Base-by-base conservation (phyloP, 176 grass and related monocot genomes). In the Phragmites australis region DNA sequence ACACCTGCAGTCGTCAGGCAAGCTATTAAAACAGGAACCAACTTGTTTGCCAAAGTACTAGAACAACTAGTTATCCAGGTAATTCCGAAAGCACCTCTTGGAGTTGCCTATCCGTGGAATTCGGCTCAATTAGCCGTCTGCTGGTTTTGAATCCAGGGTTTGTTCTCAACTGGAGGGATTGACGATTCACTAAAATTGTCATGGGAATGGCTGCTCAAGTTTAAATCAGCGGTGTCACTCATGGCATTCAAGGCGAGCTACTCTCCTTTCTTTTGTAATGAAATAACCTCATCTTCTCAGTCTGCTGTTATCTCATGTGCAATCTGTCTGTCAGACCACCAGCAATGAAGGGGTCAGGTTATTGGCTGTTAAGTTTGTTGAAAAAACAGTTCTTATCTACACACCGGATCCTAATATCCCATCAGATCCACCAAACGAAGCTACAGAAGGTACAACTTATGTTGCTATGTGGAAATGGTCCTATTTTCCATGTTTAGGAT, bases 301-400 rank as follows among this genome's bases (percentile, higher is more conserved):
- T 31, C 47, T 85, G 8, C 43, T 46, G 13, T 66, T 54, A 9
- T n/a, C 67, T 86, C 57, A 79, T 73, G 23, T 72, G 61, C 32
- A 54, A 72, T 55, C 55, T 93, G 9, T 60, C 62, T 73, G 18
- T 46, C 85, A 97, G 94, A 39, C 80, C 30, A 84, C 72, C 31
- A 40, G 81, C 72, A 94, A 81, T 89, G 89, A 97, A 65, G 95
- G 92, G 87, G 81, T 90, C 81, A 94, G 83, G 83, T 65, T 94
- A 65, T 72, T 94, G 68, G 91, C 92, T 30, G 81, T 97, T 51
- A 94, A 89, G 45, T 97, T 97, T 90, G 90, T 94, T 65, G 92
- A 91, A 61, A 68, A 68, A 82, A 90, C 86, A 68, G 67, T 97
- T 94, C 92, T 97, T 83, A 73, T 94, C 41, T 92, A 94, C 75